Evolutionary conservation across 2,329 filamentous ascomycete genomes (phyloP).

Genomic region (Metarhizium rileyi): DNA sequence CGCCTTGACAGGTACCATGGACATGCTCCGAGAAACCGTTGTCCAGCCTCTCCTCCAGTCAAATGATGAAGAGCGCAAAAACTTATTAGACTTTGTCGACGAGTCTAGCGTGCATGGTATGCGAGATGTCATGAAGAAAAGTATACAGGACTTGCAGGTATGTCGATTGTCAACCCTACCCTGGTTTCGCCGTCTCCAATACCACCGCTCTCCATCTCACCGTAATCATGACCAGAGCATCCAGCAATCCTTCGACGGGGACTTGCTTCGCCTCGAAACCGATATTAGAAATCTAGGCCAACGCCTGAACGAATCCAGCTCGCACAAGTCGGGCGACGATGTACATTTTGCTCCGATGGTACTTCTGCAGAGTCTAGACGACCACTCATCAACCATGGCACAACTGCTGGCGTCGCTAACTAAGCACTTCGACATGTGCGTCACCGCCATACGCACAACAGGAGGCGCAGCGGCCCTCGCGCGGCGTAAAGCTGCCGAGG

Average conservation of each 20-base stretch:
- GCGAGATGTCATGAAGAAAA: slow-evolving; percentile 56
- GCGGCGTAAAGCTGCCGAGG: slow-evolving; percentile 57
- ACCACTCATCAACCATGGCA: slow-evolving; percentile 74
- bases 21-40: slow-evolving; percentile 50
- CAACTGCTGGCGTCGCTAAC: slow-evolving; percentile 70
- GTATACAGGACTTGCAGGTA: slow-evolving; percentile 62
- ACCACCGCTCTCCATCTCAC: not conserved
- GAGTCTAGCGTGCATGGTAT: slow-evolving; percentile 58
- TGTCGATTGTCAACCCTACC: slow-evolving; percentile 9
- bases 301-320: slow-evolving; percentile 36
- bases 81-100: slow-evolving; percentile 67
- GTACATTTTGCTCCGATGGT: slow-evolving; percentile 34
- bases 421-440: slow-evolving; percentile 85
- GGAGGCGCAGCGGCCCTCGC: slow-evolving; percentile 67
- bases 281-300: slow-evolving; percentile 59
- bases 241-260: slow-evolving; percentile 65
- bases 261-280: slow-evolving; percentile 64
- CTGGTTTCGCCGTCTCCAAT: slow-evolving; percentile 9
- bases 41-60: slow-evolving; percentile 58
- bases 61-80: slow-evolving; percentile 46
- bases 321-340: slow-evolving; percentile 22
- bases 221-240: slow-evolving; percentile 34
- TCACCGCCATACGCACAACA: slow-evolving; percentile 82
- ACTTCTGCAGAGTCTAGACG: slow-evolving; percentile 54
- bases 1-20: slow-evolving; percentile 56